A percentile compares a stretch with the other conserved stretches of the same genome.
These are phyloP conservation scores for Solanum sejunctum DNA, from an alignment of 257 asterid genomes.

Conservation along the genomic window DNA sequence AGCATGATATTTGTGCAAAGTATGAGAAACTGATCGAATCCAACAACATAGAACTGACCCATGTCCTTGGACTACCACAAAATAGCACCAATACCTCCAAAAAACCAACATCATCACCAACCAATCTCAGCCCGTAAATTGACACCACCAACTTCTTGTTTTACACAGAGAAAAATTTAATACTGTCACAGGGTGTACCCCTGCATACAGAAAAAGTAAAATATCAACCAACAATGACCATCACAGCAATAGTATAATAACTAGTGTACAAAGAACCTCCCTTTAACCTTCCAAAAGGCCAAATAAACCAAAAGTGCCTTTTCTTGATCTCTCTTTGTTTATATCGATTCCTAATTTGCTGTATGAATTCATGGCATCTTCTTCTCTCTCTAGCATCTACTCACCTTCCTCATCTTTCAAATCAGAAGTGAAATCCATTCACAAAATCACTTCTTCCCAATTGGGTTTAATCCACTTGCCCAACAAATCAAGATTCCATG, in stretches of 20 bases:
- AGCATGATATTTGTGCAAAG: neutral
- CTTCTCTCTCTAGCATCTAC: constrained; percentile 22
- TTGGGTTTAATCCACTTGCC: neutral
- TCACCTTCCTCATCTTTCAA: constrained; percentile 3
- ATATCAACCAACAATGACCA: neutral
- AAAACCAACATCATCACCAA: neutral
- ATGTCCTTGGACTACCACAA: neutral
- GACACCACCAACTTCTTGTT: neutral
- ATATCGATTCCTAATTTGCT: neutral
- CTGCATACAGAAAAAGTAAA: neutral
- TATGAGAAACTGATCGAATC: neutral
- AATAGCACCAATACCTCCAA: neutral
- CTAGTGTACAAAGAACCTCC: neutral
- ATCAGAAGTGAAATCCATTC: constrained; percentile 5
- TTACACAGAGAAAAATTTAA: neutral
- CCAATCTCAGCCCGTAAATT: neutral
- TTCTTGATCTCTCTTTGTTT: neutral
- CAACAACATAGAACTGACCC: neutral
- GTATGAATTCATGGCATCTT: constrained; percentile 19
- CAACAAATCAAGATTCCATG: constrained; percentile 9
- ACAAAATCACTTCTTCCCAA: constrained; percentile 2
- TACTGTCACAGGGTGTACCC: neutral
- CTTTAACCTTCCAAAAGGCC: neutral
- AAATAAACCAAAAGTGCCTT: neutral
- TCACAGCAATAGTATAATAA: neutral